phyloP scores from a whole-genome alignment of 73 alveolate genomes.

The Paramecium sexaurelia region DNA sequence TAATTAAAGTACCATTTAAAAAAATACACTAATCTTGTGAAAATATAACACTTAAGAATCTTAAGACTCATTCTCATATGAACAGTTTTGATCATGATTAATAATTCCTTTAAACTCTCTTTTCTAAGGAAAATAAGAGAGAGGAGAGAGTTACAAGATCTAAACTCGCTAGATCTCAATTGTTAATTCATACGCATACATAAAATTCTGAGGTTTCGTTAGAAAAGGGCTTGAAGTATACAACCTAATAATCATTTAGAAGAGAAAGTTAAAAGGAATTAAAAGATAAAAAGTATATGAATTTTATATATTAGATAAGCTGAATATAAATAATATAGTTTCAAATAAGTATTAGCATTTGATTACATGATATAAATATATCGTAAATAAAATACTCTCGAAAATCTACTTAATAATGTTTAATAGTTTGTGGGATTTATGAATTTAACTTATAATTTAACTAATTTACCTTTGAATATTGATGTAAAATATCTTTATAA shows the following conservation, averaged over 20 bases:
- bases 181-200: background rate
- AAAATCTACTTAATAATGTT: background rate
- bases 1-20: background rate
- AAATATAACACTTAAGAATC: background rate
- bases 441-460: background rate
- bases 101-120: background rate
- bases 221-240: background rate
- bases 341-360: background rate
- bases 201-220: background rate
- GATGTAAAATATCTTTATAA: background rate
- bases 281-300: background rate
- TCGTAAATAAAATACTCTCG: background rate
- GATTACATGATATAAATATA: background rate
- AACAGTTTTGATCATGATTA: background rate
- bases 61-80: background rate
- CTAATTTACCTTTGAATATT: background rate
- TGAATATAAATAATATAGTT: background rate
- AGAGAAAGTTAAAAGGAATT: background rate
- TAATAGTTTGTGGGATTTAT: background rate
- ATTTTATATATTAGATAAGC: background rate
- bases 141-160: background rate
- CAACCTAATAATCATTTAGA: background rate
- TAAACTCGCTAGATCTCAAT: background rate
- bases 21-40: background rate
- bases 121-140: background rate